These are phyloP conservation scores for Xylaria grammica DNA, from an alignment of 495 filamentous ascomycete genomes.

Conservation along the genomic window DNA sequence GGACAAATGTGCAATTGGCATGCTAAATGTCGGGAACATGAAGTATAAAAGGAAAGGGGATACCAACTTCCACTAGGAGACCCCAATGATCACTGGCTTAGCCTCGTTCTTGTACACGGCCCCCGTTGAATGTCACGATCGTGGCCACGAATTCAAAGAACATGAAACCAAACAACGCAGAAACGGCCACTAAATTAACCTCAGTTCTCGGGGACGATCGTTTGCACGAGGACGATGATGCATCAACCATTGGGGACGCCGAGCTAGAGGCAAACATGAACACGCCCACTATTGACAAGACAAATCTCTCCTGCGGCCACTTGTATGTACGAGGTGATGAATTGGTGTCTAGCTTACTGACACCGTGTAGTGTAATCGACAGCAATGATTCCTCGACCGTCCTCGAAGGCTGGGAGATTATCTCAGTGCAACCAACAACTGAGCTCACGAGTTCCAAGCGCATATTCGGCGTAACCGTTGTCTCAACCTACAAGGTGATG, in stretches of 20 bases:
- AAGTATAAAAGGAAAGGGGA: no score
- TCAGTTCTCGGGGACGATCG: background rate
- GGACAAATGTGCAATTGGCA: no score
- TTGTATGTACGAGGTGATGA: background rate
- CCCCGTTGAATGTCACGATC: no score
- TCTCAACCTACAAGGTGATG: constrained; percentile 2
- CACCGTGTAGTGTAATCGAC: background rate
- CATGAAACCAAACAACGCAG: background rate
- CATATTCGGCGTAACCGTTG: constrained; percentile 8
- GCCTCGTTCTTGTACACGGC: no score
- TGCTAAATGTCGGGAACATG: no score
- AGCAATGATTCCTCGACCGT: background rate
- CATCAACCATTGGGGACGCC: constrained; percentile 1
- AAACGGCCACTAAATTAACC: no score
- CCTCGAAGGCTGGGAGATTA: constrained; percentile 20
- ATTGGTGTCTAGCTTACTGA: background rate
- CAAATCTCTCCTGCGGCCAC: background rate
- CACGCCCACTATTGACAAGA: background rate
- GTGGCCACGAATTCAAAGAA: background rate
- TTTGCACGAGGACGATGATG: constrained; percentile 12
- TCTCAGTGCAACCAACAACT: constrained; percentile 17
- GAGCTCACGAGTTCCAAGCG: constrained; percentile 11
- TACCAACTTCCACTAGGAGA: no score
- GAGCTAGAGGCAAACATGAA: background rate
- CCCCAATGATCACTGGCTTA: no score